Base-by-base conservation (phyloP, 805 yeast species). In the Cyberlindnera xylosilytica region DNA sequence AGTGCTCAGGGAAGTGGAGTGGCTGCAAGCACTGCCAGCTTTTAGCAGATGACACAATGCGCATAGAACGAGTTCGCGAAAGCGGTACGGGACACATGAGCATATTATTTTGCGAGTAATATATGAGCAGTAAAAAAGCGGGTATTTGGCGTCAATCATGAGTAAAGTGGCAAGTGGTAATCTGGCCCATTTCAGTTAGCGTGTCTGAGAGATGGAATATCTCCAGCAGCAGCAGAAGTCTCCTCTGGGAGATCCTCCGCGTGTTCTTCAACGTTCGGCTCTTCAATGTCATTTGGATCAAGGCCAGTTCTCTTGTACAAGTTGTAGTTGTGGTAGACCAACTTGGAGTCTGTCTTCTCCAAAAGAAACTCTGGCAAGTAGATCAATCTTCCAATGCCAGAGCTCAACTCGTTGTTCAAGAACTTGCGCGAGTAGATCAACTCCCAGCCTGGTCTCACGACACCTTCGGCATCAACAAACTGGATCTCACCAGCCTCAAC, bases 271-370 rank as follows among this genome's bases (percentile, higher is more conserved):
- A 16, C 19, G 19, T 15, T 6, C 6, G 32, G 32, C 19, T 29
- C 11, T 16, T n/a, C 11, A 4, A 29, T 15, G 19, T 33, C 41
- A 12, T 19, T 37, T 10, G 27, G 26, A 15, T 38, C 39, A 26
- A 18, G 7, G 13, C 29, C 38, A 11, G 29, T 30, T 32, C 50
- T 64, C 44, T 63, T 57, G 46, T 64, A 64, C 26, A 76, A 55
- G 57, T 84, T 81, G 53, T 78, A 78, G 28, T 77, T 68, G 60
- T 72, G 67, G 50, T 74, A 70, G 26, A 67, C 67, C 9, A 73
- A 68, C 2, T 68, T 55, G 33, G 63, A 66, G 2, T 60, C 65
- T 16, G 62, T 48, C 23, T 42, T 54, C 10, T 20, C 16, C 16
- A 65, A 60, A 20, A 63, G 43, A 1, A 37, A 15, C 7, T 42